Evolutionary conservation across 1,139 yeast genomes (phyloP), one percentile per base, ranked within the genome.

Genomic region (Geotrichum phurueaensis): DNA sequence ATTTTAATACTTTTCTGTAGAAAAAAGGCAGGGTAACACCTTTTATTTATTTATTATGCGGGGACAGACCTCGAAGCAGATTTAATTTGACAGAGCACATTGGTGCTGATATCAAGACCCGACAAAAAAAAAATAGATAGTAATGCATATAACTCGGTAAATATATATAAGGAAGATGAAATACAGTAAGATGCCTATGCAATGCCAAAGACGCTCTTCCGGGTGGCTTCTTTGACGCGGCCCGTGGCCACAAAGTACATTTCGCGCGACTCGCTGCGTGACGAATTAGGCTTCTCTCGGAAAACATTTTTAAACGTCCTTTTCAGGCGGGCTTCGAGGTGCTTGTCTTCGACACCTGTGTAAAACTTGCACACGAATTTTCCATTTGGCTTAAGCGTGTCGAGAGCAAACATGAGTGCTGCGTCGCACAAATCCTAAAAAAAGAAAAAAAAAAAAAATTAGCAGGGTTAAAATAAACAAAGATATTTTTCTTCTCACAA

Each of bases 361-460:
- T 82, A 84, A 63, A 89, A 80, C 70, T 95, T 85, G 67, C 96
- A 82, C 5, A 91, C 85, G 67, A 90, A 82, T 7, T 79, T 74
- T 0, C 99, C 99, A 10, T 81, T 81, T 13, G 86, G 83, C 64
- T 79, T 84, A 60, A 94, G 75, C 2, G 87, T 72, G 63, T 85
- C 89, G 58, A 89, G 81, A 2, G 91, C 85, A 60, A 92, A 80
- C 15, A 89, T 78, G 62, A 94, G 75, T 0, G 97, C 92, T 0
- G 98, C 97, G 70, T 94, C 97, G 65, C 97, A 94, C 60, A 94
- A 76, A 71, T 92, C 97, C 82, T 84, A 7, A 56, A 55, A 52
- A 61, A 63, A 54, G 22, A 18, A n/a, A 51, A 20, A 13, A 33
- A 20, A 22, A 50, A 49, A 48, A 47, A 54, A 55, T 51, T 10